Conservation (phyloP, 805 yeast species). For the Yarrowia divulgata region DNA sequence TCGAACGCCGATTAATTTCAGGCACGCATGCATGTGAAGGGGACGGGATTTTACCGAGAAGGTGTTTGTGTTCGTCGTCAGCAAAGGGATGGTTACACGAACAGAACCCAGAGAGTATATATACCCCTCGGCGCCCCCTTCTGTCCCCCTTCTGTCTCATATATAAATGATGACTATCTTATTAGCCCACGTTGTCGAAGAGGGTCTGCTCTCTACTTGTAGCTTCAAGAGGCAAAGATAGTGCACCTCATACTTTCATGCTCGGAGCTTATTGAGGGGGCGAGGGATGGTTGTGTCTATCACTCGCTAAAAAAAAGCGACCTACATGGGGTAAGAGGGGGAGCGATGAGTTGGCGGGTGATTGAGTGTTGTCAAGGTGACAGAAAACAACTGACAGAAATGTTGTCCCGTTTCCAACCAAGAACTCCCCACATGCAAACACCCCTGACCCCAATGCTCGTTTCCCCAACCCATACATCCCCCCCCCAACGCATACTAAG, state of each 20-base stretch:
- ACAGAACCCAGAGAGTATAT: not conserved
- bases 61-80: no score
- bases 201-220: slow-evolving; percentile 2
- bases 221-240: slow-evolving; percentile 4
- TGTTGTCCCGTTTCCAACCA: no score
- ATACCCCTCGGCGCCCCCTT: not conserved
- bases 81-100: no score
- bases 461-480: not conserved
- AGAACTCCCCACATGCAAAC: not conserved
- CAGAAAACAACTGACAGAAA: no score
- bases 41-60: not conserved
- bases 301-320: slow-evolving; percentile 15
- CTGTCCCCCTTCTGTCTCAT: not conserved
- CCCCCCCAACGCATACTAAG: slow-evolving; percentile 34
- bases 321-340: not conserved
- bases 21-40: slow-evolving; percentile 17
- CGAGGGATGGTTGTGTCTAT: not conserved
- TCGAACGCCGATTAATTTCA: slow-evolving; percentile 20
- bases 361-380: no score
- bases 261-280: slow-evolving; percentile 27
- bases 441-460: slow-evolving; percentile 32
- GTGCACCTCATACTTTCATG: slow-evolving; percentile 26
- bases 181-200: slow-evolving; percentile 4
- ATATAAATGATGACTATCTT: slow-evolving; percentile 8
- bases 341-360: no score